Conservation (phyloP, 768 basidiomycete species). For the Tremella yokohamensis region DNA sequence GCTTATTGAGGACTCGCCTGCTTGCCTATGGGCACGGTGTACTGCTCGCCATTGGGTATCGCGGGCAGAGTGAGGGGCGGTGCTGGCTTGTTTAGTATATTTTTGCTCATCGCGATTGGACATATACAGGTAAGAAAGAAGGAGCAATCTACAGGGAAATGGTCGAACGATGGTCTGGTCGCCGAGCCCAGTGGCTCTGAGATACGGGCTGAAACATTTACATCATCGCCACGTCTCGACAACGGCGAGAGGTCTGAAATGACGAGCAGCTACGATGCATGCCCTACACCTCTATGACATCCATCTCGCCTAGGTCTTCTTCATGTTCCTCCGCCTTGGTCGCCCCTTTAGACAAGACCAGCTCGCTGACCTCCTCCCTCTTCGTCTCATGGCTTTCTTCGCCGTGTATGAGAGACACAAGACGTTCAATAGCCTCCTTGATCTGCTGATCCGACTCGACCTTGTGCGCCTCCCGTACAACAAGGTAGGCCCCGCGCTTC, state of each 20-base stretch:
- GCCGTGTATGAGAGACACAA: slow-evolving; percentile 70
- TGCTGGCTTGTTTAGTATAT: slow-evolving; percentile 62
- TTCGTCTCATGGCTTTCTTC: slow-evolving; percentile 50
- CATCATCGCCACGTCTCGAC: too few relatives aligned
- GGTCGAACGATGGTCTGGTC: neutral
- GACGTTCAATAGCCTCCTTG: slow-evolving; percentile 77
- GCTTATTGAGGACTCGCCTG: slow-evolving; percentile 26
- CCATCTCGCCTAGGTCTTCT: slow-evolving; percentile 62
- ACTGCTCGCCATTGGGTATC: slow-evolving; percentile 63
- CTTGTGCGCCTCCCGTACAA: slow-evolving; percentile 72
- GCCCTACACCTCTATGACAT: slow-evolving; percentile 68
- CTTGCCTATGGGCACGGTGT: slow-evolving; percentile 55
- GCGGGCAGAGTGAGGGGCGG: slow-evolving; percentile 63
- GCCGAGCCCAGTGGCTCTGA: too few relatives aligned
- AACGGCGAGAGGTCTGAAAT: too few relatives aligned
- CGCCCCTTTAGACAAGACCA: slow-evolving; percentile 52
- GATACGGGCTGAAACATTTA: too few relatives aligned
- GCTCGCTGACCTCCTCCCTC: slow-evolving; percentile 61
- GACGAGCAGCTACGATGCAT: too few relatives aligned
- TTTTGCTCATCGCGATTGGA: neutral
- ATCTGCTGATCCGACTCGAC: slow-evolving; percentile 79
- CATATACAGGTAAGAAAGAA: neutral
- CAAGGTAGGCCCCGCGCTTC: slow-evolving; percentile 76
- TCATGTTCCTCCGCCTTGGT: slow-evolving; percentile 49
- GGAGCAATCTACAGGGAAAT: too few relatives aligned